Conservation (phyloP, 768 basidiomycete species). For the Tylopilus rubrobrunneus region DNA sequence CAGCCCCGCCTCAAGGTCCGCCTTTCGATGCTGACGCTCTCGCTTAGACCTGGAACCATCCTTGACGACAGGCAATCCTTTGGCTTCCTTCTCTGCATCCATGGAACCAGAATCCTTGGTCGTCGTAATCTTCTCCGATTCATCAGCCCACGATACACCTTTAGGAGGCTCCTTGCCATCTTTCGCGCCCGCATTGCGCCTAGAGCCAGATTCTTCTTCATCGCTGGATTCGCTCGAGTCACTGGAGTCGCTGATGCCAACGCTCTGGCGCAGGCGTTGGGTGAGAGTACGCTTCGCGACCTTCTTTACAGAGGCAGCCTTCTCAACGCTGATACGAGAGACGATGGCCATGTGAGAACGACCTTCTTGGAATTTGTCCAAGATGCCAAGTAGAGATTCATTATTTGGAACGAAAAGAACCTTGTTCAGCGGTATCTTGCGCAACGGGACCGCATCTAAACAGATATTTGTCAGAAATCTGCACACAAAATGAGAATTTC, state of each 20-base stretch:
- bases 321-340: slow-evolving; percentile 67
- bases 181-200: slow-evolving; percentile 14
- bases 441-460: slow-evolving; percentile 75
- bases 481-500: too few species aligned
- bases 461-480: neutral
- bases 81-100: slow-evolving; percentile 16
- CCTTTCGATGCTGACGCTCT: slow-evolving; percentile 7
- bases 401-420: slow-evolving; percentile 85
- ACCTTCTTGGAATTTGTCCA: too few species aligned
- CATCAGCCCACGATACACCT: slow-evolving; percentile 32
- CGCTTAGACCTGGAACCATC: slow-evolving; percentile 13
- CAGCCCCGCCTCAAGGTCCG: slow-evolving; percentile 25
- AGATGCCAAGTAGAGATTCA: slow-evolving; percentile 75
- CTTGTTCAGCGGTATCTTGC: slow-evolving; percentile 80
- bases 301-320: slow-evolving; percentile 78
- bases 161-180: slow-evolving; percentile 23
- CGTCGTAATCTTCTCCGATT: slow-evolving; percentile 30
- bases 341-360: slow-evolving; percentile 64
- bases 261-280: slow-evolving; percentile 69
- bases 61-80: slow-evolving; percentile 11
- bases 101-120: slow-evolving; percentile 22
- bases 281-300: slow-evolving; percentile 78
- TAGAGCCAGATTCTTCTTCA: slow-evolving; percentile 32
- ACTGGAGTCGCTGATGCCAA: slow-evolving; percentile 68
- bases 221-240: slow-evolving; percentile 47